Conservation (phyloP, 2,329 filamentous ascomycete genomes). For the Fusarium graminum region DNA sequence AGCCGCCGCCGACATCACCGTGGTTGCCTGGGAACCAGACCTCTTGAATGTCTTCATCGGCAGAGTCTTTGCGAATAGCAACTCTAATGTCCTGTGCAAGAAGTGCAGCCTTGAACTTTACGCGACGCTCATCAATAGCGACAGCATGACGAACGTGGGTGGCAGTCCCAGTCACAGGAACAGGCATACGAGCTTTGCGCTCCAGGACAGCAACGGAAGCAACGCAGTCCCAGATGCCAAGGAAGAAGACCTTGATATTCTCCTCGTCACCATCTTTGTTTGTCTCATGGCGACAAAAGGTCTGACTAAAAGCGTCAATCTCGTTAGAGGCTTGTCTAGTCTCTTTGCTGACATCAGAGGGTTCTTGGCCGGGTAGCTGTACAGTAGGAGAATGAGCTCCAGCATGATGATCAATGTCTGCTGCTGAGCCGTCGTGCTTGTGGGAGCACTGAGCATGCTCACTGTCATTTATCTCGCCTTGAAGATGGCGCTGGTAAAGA, state of each 20-base stretch:
- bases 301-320: slow-evolving; percentile 61
- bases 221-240: slow-evolving; percentile 69
- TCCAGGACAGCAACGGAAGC: slow-evolving; percentile 63
- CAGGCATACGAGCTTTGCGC: slow-evolving; percentile 55
- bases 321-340: slow-evolving; percentile 51
- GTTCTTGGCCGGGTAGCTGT: slow-evolving; percentile 39
- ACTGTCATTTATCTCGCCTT: slow-evolving; percentile 55
- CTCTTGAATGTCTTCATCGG: slow-evolving; percentile 59
- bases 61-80: slow-evolving; percentile 31
- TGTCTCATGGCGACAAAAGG: slow-evolving; percentile 60
- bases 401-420: neutral
- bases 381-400: neutral
- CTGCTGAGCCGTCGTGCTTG: slow-evolving; percentile 5
- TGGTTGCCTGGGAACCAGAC: slow-evolving; percentile 69
- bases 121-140: slow-evolving; percentile 65
- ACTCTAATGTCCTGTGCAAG: slow-evolving; percentile 57
- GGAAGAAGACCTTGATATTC: slow-evolving; percentile 65
- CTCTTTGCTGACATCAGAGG: slow-evolving; percentile 43
- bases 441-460: slow-evolving; percentile 34
- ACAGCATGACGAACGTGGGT: slow-evolving; percentile 65
- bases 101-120: slow-evolving; percentile 67
- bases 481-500: slow-evolving; percentile 59
- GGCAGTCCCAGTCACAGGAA: slow-evolving; percentile 57
- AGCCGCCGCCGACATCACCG: slow-evolving; percentile 67
- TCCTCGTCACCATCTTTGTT: slow-evolving; percentile 33